Evolutionary conservation across 2,329 filamentous ascomycete genomes (phyloP), one percentile per base, ranked within the genome.

Genomic region (Claviceps sp.): DNA sequence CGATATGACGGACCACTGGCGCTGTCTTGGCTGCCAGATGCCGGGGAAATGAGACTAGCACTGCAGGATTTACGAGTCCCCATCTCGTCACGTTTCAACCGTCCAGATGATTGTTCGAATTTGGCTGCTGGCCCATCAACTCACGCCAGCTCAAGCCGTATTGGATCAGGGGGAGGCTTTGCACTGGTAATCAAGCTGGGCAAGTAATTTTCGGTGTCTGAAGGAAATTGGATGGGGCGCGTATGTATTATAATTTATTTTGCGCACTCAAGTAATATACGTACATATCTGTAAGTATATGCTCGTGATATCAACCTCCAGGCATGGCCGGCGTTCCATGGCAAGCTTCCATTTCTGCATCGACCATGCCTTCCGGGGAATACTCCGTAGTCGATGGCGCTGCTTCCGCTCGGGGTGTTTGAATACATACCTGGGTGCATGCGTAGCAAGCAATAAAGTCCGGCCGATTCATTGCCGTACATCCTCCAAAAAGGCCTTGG

Each of bases 171-270:
- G n/a, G 30, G 20, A n/a, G 16, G 16, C 24, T 45, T 16, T 47
- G 43, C 14, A 34, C 40, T 42, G 18, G 40, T 42, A 18, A n/a
- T 34, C 30, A 34, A 34, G 30, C 30, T 34, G 30, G 30, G 30
- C 11, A 34, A 34, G 30, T 34, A 34, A 34, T 34, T 43, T 18
- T 14, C 20, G 9, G 20, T 9, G 41, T 43, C 41, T 16, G 22
- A 11, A 37, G 46, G 44, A 47, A 47, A 47, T 47, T 47, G 34
- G 46, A 47, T 38, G 46, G 46, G 37, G 46, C 34, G 37, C 46
- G 44, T 26, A 11, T 34, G 43, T 26, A 11, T 34, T 11, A 11
- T 34, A 11, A 34, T 11, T 34, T n/a, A 11, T 34, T 46, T 7
- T 18, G 44, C 43, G 26, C 11, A 37, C 8, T 46, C 26, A 13